phyloP scores from a whole-genome alignment of 1,284 basidiomycete species.

The Grifola frondosa region DNA sequence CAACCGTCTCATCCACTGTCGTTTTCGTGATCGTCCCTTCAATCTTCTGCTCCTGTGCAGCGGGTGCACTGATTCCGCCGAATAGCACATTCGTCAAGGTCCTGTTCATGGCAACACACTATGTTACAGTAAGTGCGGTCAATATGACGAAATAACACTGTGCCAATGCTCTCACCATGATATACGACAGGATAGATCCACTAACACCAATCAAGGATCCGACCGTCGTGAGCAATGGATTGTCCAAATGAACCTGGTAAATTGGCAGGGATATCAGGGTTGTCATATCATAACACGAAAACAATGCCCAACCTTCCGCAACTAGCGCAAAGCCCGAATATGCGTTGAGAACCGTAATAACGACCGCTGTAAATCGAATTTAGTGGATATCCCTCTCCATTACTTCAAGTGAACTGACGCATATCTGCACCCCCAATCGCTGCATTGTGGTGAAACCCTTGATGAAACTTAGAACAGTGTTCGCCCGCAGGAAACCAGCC shows the following conservation, averaged over 20 bases:
- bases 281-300: background rate
- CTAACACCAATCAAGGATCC: constrained; percentile 84
- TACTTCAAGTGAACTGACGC: constrained; percentile 53
- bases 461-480: constrained; percentile 74
- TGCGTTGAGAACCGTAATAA: constrained; percentile 85
- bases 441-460: constrained; percentile 81
- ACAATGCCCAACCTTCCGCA: constrained; percentile 60
- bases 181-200: constrained; percentile 87
- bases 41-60: constrained; percentile 62
- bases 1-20: constrained; percentile 74
- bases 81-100: constrained; percentile 78
- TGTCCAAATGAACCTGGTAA: constrained; percentile 78
- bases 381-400: background rate
- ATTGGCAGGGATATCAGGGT: background rate
- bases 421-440: constrained; percentile 89
- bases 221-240: constrained; percentile 76
- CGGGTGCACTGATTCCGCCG: constrained; percentile 69
- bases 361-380: constrained; percentile 57
- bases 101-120: constrained; percentile 90
- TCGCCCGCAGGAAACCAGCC: constrained; percentile 72
- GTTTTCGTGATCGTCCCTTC: constrained; percentile 80
- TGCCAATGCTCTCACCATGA: constrained; percentile 61
- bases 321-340: constrained; percentile 91
- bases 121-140: background rate
- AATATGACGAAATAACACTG: background rate